A percentile compares a stretch with the other conserved stretches of the same genome.
phyloP scores from a whole-genome alignment of 345 rosid genomes.

The Triadica sebifera region DNA sequence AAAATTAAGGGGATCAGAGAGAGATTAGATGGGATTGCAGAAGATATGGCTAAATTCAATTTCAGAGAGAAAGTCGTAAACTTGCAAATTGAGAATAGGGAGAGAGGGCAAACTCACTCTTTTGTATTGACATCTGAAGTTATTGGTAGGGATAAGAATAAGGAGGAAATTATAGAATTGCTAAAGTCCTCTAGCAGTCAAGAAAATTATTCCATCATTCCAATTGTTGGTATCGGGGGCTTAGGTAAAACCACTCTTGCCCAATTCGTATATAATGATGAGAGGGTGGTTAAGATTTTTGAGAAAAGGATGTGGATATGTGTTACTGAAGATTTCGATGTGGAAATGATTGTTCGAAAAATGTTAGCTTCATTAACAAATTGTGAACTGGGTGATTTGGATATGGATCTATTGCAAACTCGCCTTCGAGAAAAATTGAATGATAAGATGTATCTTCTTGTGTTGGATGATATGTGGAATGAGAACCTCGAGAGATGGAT shows the following conservation, averaged over 20 bases:
- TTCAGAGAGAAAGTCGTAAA: slow-evolving; percentile 4
- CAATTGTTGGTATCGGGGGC: slow-evolving; percentile 20
- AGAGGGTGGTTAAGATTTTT: slow-evolving; percentile 3
- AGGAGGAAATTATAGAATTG: slow-evolving; percentile 5
- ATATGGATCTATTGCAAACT: slow-evolving; percentile 11
- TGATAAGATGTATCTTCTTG: slow-evolving; percentile 7
- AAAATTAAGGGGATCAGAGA: neutral
- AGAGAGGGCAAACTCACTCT: slow-evolving; percentile 18
- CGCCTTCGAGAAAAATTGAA: slow-evolving; percentile 6
- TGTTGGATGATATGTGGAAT: slow-evolving; percentile 22
- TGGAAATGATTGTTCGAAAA: slow-evolving; percentile 6
- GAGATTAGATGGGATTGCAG: slow-evolving; percentile 7
- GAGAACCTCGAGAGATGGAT: slow-evolving; percentile 19
- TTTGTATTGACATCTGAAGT: slow-evolving; percentile 10
- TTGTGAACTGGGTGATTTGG: neutral
- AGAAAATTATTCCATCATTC: slow-evolving; percentile 4
- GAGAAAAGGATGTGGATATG: slow-evolving; percentile 16
- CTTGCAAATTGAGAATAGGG: neutral
- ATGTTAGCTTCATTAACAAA: slow-evolving; percentile 5
- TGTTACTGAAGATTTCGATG: slow-evolving; percentile 17
- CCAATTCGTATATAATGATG: slow-evolving; percentile 14
- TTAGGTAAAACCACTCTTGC: slow-evolving; percentile 22
- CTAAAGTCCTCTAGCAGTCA: neutral
- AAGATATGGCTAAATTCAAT: slow-evolving; percentile 10
- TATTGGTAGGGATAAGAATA: slow-evolving; percentile 16